phyloP scores from a whole-genome alignment of 495 filamentous ascomycete species.

The Filosporella fistucella region DNA sequence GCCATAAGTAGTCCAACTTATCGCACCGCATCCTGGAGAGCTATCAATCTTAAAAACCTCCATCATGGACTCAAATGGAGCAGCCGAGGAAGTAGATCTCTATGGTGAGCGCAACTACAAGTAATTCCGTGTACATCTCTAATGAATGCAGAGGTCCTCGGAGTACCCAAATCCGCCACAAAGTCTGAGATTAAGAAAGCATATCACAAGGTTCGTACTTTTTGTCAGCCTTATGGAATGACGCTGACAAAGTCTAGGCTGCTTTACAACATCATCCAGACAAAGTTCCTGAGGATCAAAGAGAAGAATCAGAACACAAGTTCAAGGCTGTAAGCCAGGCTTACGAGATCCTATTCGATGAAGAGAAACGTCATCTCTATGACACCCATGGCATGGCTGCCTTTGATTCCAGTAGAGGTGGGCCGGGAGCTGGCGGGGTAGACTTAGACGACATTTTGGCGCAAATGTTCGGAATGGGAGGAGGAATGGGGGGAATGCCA shows the following conservation, averaged over 20 bases:
- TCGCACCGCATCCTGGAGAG: no score
- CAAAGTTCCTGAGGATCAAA: conserved; percentile 86
- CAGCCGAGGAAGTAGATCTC: conserved; percentile 50
- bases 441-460: conserved; percentile 87
- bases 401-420: conserved; percentile 64
- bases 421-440: conserved; percentile 61
- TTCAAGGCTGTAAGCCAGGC: conserved; percentile 92
- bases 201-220: conserved; percentile 77
- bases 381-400: conserved; percentile 92
- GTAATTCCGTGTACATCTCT: not conserved
- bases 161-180: conserved; percentile 60
- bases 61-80: conserved; percentile 22
- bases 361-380: conserved; percentile 86
- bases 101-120: conserved; percentile 48
- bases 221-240: conserved; percentile 2
- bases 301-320: conserved; percentile 75
- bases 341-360: conserved; percentile 96
- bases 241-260: conserved; percentile 49
- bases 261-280: conserved; percentile 89
- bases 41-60: not conserved
- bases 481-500: conserved; percentile 34
- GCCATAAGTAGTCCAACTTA: no score
- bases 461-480: conserved; percentile 86
- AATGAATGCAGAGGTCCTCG: conserved; percentile 60
- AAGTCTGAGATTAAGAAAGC: conserved; percentile 93